These are phyloP conservation scores for Pyrenopolyporus hunteri DNA, from an alignment of 495 filamentous ascomycete species.

Conservation along the genomic window DNA sequence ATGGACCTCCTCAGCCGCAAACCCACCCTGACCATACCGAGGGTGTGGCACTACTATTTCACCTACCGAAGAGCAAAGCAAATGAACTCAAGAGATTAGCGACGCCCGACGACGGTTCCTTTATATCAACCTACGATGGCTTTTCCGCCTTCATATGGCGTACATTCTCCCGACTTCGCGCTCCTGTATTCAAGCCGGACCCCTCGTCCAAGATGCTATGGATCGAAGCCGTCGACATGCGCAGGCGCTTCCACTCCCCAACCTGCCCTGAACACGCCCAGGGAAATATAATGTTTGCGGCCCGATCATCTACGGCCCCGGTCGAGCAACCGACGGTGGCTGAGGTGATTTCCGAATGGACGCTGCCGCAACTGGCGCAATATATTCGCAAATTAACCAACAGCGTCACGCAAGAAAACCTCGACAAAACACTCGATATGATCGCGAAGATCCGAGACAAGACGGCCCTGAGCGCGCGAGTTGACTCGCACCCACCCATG, in stretches of 20 bases:
- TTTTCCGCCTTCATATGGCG: slow-evolving; percentile 49
- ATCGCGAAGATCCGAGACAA: slow-evolving; percentile 47
- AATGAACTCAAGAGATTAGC: slow-evolving; percentile 45
- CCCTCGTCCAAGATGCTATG: neutral
- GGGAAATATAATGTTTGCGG: neutral
- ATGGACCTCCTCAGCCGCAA: slow-evolving; percentile 35
- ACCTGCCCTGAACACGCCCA: neutral
- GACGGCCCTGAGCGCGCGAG: slow-evolving; percentile 30
- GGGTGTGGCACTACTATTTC: slow-evolving; percentile 44
- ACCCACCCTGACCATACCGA: slow-evolving; percentile 39
- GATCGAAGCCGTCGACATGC: neutral
- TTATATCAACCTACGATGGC: slow-evolving; percentile 52
- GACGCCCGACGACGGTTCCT: slow-evolving; percentile 30
- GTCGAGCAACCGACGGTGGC: neutral
- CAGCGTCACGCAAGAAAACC: slow-evolving; percentile 43
- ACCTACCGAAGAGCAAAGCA: slow-evolving; percentile 51
- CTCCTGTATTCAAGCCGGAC: neutral
- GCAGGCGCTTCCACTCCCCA: neutral
- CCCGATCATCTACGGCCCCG: neutral
- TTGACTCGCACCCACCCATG: slow-evolving; percentile 39
- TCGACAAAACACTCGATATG: slow-evolving; percentile 40
- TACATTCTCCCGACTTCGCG: slow-evolving; percentile 22
- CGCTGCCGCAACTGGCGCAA: neutral
- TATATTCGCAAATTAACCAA: slow-evolving; percentile 51
- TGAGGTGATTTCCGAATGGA: neutral